A percentile compares a stretch with the other conserved stretches of the same genome.
Conservation (phyloP, 208 protist genomes). For the Crithidia fasciculata region DNA sequence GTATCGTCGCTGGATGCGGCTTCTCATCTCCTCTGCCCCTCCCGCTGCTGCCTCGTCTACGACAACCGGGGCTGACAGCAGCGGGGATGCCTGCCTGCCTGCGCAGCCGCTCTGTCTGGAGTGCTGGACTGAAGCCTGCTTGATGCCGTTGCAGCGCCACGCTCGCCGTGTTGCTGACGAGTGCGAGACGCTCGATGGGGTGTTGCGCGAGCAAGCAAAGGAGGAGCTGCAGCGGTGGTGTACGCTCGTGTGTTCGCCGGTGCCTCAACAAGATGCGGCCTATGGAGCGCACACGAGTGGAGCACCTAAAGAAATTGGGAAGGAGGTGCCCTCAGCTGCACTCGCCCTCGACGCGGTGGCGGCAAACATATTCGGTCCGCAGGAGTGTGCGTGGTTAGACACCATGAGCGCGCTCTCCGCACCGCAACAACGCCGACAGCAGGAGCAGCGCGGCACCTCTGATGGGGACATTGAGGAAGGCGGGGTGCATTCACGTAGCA, state of each 20-base stretch:
- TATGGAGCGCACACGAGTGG: too few relatives aligned
- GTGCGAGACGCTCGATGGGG: slow-evolving; percentile 1
- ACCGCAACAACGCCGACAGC: background rate
- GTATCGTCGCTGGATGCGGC: slow-evolving; percentile 34
- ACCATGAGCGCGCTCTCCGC: slow-evolving; percentile 13
- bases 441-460: too few relatives aligned
- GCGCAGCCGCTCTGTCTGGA: slow-evolving; percentile 28
- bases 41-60: background rate
- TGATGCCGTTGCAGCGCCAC: slow-evolving; percentile 28
- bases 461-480: too few relatives aligned
- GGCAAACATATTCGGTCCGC: slow-evolving; percentile 17
- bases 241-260: background rate
- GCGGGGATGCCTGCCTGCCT: background rate
- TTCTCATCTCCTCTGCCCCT: slow-evolving; percentile 10
- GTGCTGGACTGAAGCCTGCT: slow-evolving; percentile 16
- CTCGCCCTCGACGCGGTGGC: slow-evolving; percentile 26
- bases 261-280: too few relatives aligned
- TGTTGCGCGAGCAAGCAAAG: background rate
- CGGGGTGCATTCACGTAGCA: too few relatives aligned
- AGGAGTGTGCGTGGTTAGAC: slow-evolving; percentile 5
- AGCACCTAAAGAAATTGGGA: too few relatives aligned
- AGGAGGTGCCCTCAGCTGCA: too few relatives aligned
- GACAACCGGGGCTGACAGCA: too few relatives aligned
- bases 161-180: slow-evolving; percentile 1
- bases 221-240: background rate